phyloP scores from a whole-genome alignment of 2,329 filamentous ascomycete genomes.

The Claviceps sp. region DNA sequence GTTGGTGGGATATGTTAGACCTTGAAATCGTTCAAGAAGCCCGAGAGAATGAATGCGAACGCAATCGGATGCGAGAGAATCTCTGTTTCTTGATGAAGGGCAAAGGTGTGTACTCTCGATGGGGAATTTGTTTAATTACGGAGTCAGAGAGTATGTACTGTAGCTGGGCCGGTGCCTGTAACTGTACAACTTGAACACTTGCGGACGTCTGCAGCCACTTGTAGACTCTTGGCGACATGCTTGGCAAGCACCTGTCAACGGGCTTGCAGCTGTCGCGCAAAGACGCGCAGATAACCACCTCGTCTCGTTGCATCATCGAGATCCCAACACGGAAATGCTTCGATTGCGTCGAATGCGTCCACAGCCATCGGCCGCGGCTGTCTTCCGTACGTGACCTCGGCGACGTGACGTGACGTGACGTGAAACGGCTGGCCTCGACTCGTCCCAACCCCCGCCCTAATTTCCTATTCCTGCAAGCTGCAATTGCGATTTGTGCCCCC shows the following conservation, averaged over 20 bases:
- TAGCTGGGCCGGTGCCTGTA: too few species aligned
- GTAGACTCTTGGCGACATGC: too few species aligned
- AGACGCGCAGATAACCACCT: neutral
- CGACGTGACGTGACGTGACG: conserved; percentile 1
- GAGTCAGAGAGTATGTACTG: too few species aligned
- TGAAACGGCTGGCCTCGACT: neutral
- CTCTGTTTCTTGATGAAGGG: too few species aligned
- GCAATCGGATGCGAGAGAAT: neutral
- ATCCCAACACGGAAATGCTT: too few species aligned
- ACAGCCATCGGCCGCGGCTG: too few species aligned
- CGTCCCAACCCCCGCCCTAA: neutral
- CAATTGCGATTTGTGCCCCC: neutral
- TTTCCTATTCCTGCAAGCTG: neutral
- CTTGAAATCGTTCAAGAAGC: neutral
- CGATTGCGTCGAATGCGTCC: too few species aligned
- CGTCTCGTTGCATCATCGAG: neutral
- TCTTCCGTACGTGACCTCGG: neutral
- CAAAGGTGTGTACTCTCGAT: too few species aligned
- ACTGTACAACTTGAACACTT: too few species aligned
- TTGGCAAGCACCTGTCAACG: too few species aligned
- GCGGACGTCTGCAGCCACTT: too few species aligned
- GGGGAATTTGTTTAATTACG: too few species aligned
- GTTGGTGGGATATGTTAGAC: neutral
- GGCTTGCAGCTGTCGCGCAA: neutral
- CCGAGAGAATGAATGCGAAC: neutral